Percentiles rank a stretch among this genome's conserved stretches.
Conservation (phyloP, 768 basidiomycete genomes). For the Calocera cornea region DNA sequence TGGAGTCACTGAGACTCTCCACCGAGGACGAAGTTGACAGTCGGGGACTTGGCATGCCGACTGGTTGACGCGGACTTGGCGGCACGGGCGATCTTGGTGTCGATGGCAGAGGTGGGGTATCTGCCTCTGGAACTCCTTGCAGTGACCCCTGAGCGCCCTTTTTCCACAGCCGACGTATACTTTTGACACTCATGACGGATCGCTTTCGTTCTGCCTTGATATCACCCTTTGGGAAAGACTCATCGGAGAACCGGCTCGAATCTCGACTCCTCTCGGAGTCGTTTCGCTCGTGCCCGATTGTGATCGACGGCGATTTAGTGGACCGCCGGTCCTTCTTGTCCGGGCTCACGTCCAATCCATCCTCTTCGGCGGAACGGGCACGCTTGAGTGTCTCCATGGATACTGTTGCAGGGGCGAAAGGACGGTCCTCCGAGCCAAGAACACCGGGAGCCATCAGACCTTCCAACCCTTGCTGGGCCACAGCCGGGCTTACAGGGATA, state of each 20-base stretch:
- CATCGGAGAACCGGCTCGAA: slow-evolving; percentile 62
- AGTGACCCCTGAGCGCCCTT: slow-evolving; percentile 44
- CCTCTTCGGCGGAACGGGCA: slow-evolving; percentile 24
- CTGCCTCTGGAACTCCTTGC: slow-evolving; percentile 8
- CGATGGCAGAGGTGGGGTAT: background rate
- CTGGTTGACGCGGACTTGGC: background rate
- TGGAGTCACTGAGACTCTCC: background rate
- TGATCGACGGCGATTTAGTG: slow-evolving; percentile 17
- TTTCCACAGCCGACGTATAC: slow-evolving; percentile 64
- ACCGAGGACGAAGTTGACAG: slow-evolving; percentile 25
- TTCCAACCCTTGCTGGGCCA: background rate
- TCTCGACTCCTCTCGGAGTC: slow-evolving; percentile 19
- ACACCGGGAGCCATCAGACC: background rate
- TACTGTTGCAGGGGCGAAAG: background rate
- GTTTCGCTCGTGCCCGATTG: slow-evolving; percentile 7
- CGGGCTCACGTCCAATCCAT: slow-evolving; percentile 24
- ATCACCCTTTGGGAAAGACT: slow-evolving; percentile 38
- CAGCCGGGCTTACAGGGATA: background rate
- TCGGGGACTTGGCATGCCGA: slow-evolving; percentile 24
- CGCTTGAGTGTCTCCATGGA: slow-evolving; percentile 8
- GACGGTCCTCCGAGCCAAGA: background rate
- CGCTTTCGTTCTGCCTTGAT: slow-evolving; percentile 9
- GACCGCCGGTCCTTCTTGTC: slow-evolving; percentile 29
- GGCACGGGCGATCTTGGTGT: slow-evolving; percentile 13
- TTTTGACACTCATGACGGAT: slow-evolving; percentile 54